Evolutionary conservation across 352 stramenopile species (phyloP).

Genomic region (Elongisporangium undulatum): DNA sequence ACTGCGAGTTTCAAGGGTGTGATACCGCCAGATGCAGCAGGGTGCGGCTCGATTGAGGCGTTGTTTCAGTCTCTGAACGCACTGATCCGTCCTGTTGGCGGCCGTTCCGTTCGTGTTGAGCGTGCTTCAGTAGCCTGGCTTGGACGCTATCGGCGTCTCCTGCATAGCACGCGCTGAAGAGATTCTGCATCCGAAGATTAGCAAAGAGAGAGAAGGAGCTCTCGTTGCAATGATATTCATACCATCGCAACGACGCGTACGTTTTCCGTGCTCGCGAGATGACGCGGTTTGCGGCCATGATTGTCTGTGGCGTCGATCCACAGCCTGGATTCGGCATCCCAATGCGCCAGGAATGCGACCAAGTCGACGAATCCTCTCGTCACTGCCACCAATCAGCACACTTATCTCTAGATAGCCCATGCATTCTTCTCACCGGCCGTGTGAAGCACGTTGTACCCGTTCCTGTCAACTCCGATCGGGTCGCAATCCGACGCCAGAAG

Average conservation of each 20-base stretch:
- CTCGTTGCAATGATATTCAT: neutral
- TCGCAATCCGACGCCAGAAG: slow-evolving; percentile 33
- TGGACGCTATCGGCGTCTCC: slow-evolving; percentile 26
- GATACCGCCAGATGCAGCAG: slow-evolving; percentile 46
- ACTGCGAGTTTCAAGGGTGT: neutral
- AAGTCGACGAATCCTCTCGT: slow-evolving; percentile 24
- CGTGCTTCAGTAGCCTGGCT: slow-evolving; percentile 11
- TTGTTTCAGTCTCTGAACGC: slow-evolving; percentile 21
- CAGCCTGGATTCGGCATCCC: slow-evolving; percentile 31
- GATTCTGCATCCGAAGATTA: slow-evolving; percentile 14
- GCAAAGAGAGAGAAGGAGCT: neutral
- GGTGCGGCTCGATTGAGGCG: slow-evolving; percentile 22
- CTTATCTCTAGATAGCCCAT: neutral
- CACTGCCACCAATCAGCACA: slow-evolving; percentile 8
- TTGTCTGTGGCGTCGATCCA: slow-evolving; percentile 26
- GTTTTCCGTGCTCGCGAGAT: slow-evolving; percentile 23
- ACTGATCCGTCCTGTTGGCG: neutral
- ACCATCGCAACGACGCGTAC: slow-evolving; percentile 29
- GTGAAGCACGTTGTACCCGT: slow-evolving; percentile 38
- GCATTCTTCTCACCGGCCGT: slow-evolving; percentile 28
- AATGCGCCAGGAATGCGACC: slow-evolving; percentile 33
- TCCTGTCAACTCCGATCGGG: slow-evolving; percentile 20
- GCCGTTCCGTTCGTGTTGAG: neutral
- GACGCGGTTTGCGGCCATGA: slow-evolving; percentile 30
- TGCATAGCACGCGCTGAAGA: slow-evolving; percentile 32